phyloP scores from a whole-genome alignment of 2,329 filamentous ascomycete genomes.

The Leptoxyphium fumago region DNA sequence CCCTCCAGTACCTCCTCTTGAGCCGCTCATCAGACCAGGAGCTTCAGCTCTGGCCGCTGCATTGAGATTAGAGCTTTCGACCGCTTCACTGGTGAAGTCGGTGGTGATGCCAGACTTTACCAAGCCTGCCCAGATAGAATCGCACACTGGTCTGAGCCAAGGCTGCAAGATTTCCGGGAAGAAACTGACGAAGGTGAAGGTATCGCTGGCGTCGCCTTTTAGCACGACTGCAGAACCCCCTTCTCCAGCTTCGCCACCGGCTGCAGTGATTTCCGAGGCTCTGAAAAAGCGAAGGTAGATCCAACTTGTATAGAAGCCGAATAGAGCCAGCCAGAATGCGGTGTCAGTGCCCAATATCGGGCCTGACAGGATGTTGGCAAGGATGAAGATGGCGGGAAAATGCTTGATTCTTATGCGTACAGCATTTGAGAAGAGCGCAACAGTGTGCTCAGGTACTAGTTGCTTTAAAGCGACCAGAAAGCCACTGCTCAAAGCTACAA shows the following conservation, averaged over 20 bases:
- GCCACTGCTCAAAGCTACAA: slow-evolving; percentile 74
- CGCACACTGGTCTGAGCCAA: slow-evolving; percentile 56
- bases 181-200: slow-evolving; percentile 90
- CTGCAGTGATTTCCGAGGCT: slow-evolving; percentile 35
- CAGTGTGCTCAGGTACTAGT: slow-evolving; percentile 90
- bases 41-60: slow-evolving; percentile 51
- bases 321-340: slow-evolving; percentile 62
- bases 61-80: slow-evolving; percentile 57
- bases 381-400: slow-evolving; percentile 60
- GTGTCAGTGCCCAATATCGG: slow-evolving; percentile 55
- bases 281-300: slow-evolving; percentile 95
- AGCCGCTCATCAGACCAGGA: slow-evolving; percentile 41
- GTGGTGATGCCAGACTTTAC: slow-evolving; percentile 65
- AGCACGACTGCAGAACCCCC: slow-evolving; percentile 32
- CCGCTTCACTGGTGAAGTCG: slow-evolving; percentile 70
- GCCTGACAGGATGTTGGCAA: slow-evolving; percentile 55
- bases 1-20: slow-evolving; percentile 30
- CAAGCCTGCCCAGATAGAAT: slow-evolving; percentile 58
- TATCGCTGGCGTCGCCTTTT: slow-evolving; percentile 86
- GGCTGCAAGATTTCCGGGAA: slow-evolving; percentile 78
- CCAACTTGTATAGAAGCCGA: slow-evolving; percentile 80
- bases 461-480: slow-evolving; percentile 98
- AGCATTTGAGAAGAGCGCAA: slow-evolving; percentile 78
- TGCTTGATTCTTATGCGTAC: slow-evolving; percentile 78
- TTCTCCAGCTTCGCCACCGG: slow-evolving; percentile 27